Base-by-base conservation (phyloP, 2,329 filamentous ascomycete species). In the Colletotrichum ledebouriae region DNA sequence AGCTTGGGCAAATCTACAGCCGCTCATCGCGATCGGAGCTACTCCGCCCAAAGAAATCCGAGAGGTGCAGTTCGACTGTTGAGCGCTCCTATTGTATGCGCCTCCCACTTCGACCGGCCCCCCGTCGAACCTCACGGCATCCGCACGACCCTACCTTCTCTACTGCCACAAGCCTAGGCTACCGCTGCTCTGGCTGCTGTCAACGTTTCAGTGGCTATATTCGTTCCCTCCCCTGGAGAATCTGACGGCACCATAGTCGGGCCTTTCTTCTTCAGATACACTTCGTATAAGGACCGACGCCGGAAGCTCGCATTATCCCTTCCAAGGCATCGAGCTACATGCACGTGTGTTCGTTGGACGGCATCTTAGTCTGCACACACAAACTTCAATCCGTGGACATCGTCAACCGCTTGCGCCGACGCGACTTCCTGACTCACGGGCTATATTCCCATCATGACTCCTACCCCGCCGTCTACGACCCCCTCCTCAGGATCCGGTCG, bases 381-480 rank as follows among this genome's bases (percentile, higher is more conserved):
- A 22, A 41, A 7, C 10, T 50, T 58, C n/a, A 4, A 55, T 15
- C 50, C 58, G 57, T 55, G 63, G 44, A 47, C 41, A 25, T 42
- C 41, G 25, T 53, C 52, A 46, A 12, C 34, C 59, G 47, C 34
- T 42, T 12, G 53, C 41, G n/a, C 13, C 12, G 20, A 52, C n/a
- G 22, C 56, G 33, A 22, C 25, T 41, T 41, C 20, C 17, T 20
- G 20, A 50, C 59, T n/a, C 58, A 39, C 57, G 39, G 46, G 25
- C n/a, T 63, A 20, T 25, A 11, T 55, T 59, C n/a, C 29, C 76
- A 80, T 63, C 70, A 93, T 94, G 92, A 89, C 90, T 69, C 92
- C 92, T 25, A 94, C 92, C 58, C 91, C 93, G 63, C 90, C 91
- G 20, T 94, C 92, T 34, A 93, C 91, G 61, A 90, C 89, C 41